phyloP scores from a whole-genome alignment of 2,329 filamentous ascomycete species.

The Amauroascus verrucosus region DNA sequence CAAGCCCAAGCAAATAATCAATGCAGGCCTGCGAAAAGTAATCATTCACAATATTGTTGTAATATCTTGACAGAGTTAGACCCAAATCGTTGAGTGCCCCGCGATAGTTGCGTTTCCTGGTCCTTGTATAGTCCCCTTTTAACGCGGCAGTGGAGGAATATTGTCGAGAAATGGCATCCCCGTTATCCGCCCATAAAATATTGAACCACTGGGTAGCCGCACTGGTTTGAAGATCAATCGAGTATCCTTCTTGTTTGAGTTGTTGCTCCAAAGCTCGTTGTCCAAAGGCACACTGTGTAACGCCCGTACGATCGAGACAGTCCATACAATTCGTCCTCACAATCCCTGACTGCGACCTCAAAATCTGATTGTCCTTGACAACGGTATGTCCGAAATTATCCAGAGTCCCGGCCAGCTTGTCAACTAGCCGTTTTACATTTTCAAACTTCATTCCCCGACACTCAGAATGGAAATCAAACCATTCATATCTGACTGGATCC shows the following conservation, averaged over 20 bases:
- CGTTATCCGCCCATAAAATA: conserved; percentile 92
- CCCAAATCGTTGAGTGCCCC: conserved; percentile 87
- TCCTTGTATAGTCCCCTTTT: conserved; percentile 93
- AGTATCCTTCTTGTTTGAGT: conserved; percentile 63
- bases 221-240: conserved; percentile 64
- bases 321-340: conserved; percentile 99
- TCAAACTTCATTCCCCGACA: conserved; percentile 98
- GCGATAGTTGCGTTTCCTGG: conserved; percentile 77
- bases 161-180: conserved; percentile 87
- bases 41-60: conserved; percentile 88
- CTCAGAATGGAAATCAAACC: conserved; percentile 93
- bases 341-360: conserved; percentile 56
- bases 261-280: conserved; percentile 73
- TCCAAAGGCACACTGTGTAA: conserved; percentile 84
- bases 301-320: conserved; percentile 89
- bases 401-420: conserved; percentile 57
- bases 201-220: conserved; percentile 89
- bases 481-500: conserved; percentile 60
- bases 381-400: conserved; percentile 63
- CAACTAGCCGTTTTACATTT: conserved; percentile 72
- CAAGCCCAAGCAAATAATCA: conserved; percentile 85
- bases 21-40: conserved; percentile 94
- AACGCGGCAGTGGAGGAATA: conserved; percentile 92
- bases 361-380: conserved; percentile 35
- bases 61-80: conserved; percentile 65